These are phyloP conservation scores for Trypanosomatidae sp. DNA, from an alignment of 208 protist genomes.

Conservation along the genomic window DNA sequence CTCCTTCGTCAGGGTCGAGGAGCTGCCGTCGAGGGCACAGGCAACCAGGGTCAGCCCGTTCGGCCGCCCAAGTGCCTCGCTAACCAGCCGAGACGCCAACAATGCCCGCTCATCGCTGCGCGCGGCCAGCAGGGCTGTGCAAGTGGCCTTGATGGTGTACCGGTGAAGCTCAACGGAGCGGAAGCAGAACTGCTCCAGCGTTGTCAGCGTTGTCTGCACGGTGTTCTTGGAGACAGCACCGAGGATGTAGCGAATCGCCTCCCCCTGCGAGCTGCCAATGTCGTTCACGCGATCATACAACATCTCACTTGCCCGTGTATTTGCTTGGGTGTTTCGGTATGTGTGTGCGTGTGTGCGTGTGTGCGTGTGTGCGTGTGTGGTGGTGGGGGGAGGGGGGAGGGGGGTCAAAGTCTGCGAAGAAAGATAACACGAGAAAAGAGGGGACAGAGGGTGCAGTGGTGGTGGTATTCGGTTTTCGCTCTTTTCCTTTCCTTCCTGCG, in stretches of 20 bases:
- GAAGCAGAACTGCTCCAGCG: slow-evolving; percentile 64
- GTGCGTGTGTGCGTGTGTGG: not conserved
- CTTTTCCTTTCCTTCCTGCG: slow-evolving; percentile 16
- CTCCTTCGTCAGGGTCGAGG: slow-evolving; percentile 42
- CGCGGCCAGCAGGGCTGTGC: slow-evolving; percentile 31
- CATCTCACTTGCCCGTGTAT: slow-evolving; percentile 29
- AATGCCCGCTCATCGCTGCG: slow-evolving; percentile 36
- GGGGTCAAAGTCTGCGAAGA: not conserved
- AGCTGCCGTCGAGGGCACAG: slow-evolving; percentile 42
- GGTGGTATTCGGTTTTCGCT: not conserved
- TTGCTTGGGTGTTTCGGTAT: not conserved
- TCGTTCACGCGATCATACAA: slow-evolving; percentile 81
- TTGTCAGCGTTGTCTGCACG: slow-evolving; percentile 66
- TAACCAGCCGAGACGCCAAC: slow-evolving; percentile 64
- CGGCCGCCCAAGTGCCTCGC: slow-evolving; percentile 54
- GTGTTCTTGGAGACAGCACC: slow-evolving; percentile 70
- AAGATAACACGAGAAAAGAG: not conserved
- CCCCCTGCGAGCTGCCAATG: slow-evolving; percentile 60
- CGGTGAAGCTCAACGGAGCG: slow-evolving; percentile 59
- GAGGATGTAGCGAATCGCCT: slow-evolving; percentile 76
- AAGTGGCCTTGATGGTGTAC: slow-evolving; percentile 52
- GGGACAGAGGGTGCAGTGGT: not conserved
- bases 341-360: not conserved
- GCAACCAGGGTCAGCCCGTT: slow-evolving; percentile 69
- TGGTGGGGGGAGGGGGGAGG: too few relatives aligned